Evolutionary conservation across 2,329 filamentous ascomycete genomes (phyloP), one percentile per base, ranked within the genome.

Genomic region (Exophiala spinifera): DNA sequence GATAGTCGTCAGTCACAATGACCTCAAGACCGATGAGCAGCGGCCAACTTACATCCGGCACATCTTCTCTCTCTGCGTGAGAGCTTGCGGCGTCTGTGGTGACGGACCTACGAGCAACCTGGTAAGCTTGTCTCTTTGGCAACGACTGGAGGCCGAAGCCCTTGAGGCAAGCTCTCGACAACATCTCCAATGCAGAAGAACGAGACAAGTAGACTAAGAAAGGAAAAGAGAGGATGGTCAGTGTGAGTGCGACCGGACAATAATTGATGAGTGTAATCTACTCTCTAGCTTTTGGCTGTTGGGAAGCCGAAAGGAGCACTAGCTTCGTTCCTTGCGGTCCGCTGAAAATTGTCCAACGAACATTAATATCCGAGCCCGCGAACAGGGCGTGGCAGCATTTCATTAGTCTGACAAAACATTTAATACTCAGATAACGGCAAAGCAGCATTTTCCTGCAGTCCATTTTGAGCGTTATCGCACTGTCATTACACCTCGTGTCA

Each of bases 1-100:
- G 20, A 21, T 2, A 5, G 39, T 14, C n/a, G 46, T 56, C 33
- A 49, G 55, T 21, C 19, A 52, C 28, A 20, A 17, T 14, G 25
- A 33, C 20, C 15, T 21, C 4, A 4, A 17, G n/a, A 40, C 21
- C 10, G 3, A 47, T n/a, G 57, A 56, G 49, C 56, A 55, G 79
- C n/a, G 40, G 78, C 63, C 81, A 77, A 63, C 80, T 65, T 78
- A 87, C 85, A 72, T 80, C 72, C 53, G 86, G 86, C 61, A 89
- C 80, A 66, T 84, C 79, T 69, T 79, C 81, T 79, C 88, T 89
- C 73, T 92, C 89, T 67, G 91, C 86, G 74, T 95, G 89, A 67
- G 91, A 86, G 68, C 88, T 92, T 64, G 94, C 94, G 63, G 94
- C 94, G 76, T 97, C 87, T 64, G 94, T 97, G 65, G 94, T 99